Conservation (phyloP, 2,329 filamentous ascomycete species). For the Pseudogymnoascus verrucosus region DNA sequence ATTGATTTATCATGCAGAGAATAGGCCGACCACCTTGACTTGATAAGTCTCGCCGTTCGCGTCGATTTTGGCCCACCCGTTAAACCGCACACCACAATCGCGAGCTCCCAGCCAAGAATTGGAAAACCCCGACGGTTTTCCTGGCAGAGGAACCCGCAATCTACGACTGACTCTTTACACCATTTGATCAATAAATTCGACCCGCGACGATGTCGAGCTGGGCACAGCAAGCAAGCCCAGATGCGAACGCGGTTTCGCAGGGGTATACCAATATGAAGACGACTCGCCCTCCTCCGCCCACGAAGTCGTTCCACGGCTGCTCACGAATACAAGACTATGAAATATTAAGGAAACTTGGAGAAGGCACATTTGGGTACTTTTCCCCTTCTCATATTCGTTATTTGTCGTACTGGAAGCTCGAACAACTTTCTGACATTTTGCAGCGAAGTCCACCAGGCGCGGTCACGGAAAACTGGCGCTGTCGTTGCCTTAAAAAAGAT, state of each 20-base stretch:
- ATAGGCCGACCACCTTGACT: constrained; percentile 8
- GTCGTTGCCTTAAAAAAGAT: constrained; percentile 95
- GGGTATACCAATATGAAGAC: constrained; percentile 44
- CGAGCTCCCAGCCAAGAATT: constrained; percentile 3
- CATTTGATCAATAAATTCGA: neutral
- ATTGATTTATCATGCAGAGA: constrained; percentile 6
- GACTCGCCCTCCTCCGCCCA: constrained; percentile 41
- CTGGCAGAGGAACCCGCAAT: neutral
- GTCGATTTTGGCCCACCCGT: constrained; percentile 6
- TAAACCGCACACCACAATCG: constrained; percentile 3
- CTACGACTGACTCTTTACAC: neutral
- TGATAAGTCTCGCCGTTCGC: constrained; percentile 7
- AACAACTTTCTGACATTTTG: constrained; percentile 9
- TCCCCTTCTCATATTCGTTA: neutral
- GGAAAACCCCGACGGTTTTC: neutral
- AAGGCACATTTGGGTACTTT: constrained; percentile 84
- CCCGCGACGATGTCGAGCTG: constrained; percentile 8
- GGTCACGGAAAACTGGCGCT: constrained; percentile 63
- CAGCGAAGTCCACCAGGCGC: constrained; percentile 85
- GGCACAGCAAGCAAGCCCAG: constrained; percentile 17
- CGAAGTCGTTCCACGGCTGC: constrained; percentile 69
- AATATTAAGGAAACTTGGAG: constrained; percentile 74
- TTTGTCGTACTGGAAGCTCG: neutral
- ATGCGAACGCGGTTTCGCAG: constrained; percentile 36
- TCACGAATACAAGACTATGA: constrained; percentile 76